Base-by-base conservation (phyloP, 2,329 filamentous ascomycete genomes). In the Botrytis paeoniae region DNA sequence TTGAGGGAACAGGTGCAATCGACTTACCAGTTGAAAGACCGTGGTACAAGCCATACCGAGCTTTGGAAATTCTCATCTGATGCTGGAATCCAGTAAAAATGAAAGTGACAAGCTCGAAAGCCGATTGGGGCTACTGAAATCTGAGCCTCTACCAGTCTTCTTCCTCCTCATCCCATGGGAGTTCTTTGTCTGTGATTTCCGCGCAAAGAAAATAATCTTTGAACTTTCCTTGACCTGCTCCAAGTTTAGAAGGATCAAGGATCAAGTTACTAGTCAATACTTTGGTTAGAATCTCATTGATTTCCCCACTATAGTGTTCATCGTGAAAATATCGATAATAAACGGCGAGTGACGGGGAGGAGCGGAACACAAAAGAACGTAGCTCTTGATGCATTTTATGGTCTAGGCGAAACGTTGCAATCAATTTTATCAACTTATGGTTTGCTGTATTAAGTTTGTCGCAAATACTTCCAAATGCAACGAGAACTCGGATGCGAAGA, bases 301-400 rank as follows among this genome's bases (percentile, higher is more conserved):
- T 25, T 0, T 12, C 10, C 4, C 0, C 0, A n/a, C 0, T 12
- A 2, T 4, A 25, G 10, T 14, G 22, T n/a, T 51, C 7, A 16
- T 29, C 60, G 16, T 41, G 6, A 10, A 62, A 9, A 0, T 1
- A 0, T 9, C 60, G 37, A 45, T 32, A 45, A 32, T 64, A 18
- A 1, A 0, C 3, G 8, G 61, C 1, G 1, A 63, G 37, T 12
- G 60, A 10, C 10, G 1, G 6, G 1, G 1, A 16, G 12, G 7
- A 7, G 4, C 1, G 0, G 10, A 14, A 0, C 2, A 4, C 25
- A 0, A 51, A 3, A n/a, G 0, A 3, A n/a, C 4, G 4, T 51
- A 51, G 48, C 10, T 51, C 45, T 1, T 0, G 1, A 43, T 43
- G 16, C 1, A 18, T 18, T 18, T 0, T 16, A 14, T 41, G 6